Evolutionary conservation across 257 asterid species (phyloP).

Genomic region (Solanum boliviense): DNA sequence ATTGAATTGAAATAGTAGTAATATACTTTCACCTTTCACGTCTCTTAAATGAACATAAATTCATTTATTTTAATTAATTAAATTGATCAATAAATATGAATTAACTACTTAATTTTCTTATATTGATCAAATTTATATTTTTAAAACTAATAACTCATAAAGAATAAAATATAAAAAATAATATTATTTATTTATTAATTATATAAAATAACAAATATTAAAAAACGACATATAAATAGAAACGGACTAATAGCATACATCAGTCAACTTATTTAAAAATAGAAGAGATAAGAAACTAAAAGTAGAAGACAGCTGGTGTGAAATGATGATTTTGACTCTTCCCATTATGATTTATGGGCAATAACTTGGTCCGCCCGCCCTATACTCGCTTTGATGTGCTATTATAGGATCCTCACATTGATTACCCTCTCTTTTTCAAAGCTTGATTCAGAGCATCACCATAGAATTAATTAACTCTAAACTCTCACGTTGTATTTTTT

Average conservation of each 20-base stretch:
- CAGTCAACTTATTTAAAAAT: background rate
- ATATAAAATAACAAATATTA: too few species aligned
- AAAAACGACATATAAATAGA: too few species aligned
- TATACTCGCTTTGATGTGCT: background rate
- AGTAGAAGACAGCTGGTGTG: background rate
- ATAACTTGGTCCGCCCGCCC: background rate
- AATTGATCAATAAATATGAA: rapidly evolving
- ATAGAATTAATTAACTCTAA: too few species aligned
- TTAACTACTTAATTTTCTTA: too few species aligned
- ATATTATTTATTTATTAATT: too few species aligned
- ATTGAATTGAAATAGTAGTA: background rate
- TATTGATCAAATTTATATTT: rapidly evolving
- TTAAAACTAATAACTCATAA: too few species aligned
- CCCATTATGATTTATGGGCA: background rate
- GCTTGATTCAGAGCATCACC: too few species aligned
- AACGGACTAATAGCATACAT: background rate
- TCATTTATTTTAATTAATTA: too few species aligned
- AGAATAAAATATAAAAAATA: too few species aligned
- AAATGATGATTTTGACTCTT: background rate
- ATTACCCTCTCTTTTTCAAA: background rate
- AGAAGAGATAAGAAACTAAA: background rate
- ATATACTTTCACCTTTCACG: too few species aligned
- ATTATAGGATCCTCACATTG: background rate
- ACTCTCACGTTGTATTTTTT: too few species aligned
- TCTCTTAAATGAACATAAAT: too few species aligned